Conservation (phyloP, 176 grass and related monocot genomes). For the Ensete ventricosum region DNA sequence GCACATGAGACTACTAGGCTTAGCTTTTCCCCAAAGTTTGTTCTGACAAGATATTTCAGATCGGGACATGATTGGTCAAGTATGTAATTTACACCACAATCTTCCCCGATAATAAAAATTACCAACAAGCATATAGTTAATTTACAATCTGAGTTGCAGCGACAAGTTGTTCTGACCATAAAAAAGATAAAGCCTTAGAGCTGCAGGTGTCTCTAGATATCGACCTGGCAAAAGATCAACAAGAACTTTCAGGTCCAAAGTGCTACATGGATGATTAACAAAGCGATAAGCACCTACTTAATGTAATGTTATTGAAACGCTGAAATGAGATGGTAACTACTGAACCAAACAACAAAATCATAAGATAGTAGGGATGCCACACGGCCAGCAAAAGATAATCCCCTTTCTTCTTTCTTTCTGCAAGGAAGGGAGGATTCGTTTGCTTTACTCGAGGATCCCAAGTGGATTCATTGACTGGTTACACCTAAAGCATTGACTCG, state of each 20-base stretch:
- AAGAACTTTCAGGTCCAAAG: background rate
- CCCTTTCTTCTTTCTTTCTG: too few relatives aligned
- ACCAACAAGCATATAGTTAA: background rate
- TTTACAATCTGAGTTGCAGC: background rate
- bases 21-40: too few relatives aligned
- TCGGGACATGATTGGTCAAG: too few relatives aligned
- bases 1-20: too few relatives aligned
- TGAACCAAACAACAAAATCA: too few relatives aligned
- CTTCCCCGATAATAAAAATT: background rate
- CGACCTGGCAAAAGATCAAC: background rate
- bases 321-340: too few relatives aligned
- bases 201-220: background rate
- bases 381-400: too few relatives aligned
- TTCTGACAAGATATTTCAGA: too few relatives aligned
- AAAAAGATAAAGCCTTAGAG: background rate
- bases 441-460: too few relatives aligned
- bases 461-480: too few relatives aligned
- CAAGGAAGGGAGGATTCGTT: too few relatives aligned
- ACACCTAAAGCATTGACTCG: background rate
- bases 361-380: background rate
- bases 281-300: background rate
- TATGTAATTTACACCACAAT: background rate
- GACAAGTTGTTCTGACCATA: background rate
- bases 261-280: background rate
- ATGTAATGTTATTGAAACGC: background rate